These are phyloP conservation scores for Panaeolus cyanescens DNA, from an alignment of 768 basidiomycete species.

Conservation along the genomic window DNA sequence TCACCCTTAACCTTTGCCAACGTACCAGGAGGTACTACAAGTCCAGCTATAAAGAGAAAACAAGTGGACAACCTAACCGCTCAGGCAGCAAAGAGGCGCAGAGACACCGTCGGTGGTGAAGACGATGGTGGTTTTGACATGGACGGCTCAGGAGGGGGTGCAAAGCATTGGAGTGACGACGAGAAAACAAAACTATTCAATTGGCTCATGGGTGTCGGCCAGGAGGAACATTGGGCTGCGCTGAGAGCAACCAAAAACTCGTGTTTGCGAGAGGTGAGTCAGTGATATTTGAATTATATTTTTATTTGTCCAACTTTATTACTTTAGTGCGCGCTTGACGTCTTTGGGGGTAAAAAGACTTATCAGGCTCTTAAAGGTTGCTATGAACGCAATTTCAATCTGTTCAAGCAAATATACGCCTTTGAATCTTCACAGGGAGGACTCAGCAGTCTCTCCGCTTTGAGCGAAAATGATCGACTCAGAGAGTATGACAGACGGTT, in stretches of 20 bases:
- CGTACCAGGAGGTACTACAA: conserved; percentile 23
- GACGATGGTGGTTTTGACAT: conserved; percentile 46
- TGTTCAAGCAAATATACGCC: conserved; percentile 81
- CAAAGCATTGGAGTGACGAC: conserved; percentile 86
- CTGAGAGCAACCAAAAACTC: conserved; percentile 82
- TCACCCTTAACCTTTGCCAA: conserved; percentile 37
- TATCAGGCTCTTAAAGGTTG: conserved; percentile 85
- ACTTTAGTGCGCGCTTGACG: conserved; percentile 64
- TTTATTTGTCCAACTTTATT: conserved; percentile 8
- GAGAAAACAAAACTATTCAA: conserved; percentile 78
- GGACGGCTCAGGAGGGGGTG: conserved; percentile 56
- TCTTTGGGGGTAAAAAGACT: conserved; percentile 77
- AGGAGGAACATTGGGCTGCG: conserved; percentile 79
- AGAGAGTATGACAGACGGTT: conserved; percentile 75
- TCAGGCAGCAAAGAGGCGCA: conserved; percentile 43
- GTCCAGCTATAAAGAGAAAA: conserved; percentile 53
- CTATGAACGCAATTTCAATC: conserved; percentile 82
- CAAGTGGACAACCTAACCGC: conserved; percentile 40
- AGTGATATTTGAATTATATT: conserved; percentile 3
- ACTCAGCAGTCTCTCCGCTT: conserved; percentile 35
- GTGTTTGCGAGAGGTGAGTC: conserved; percentile 71
- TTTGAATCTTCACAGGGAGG: conserved; percentile 57
- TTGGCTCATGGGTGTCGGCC: conserved; percentile 73
- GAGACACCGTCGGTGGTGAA: conserved; percentile 34
- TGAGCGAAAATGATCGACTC: conserved; percentile 64